phyloP scores from a whole-genome alignment of 352 stramenopile genomes.

The Phytophthora agathidicida region DNA sequence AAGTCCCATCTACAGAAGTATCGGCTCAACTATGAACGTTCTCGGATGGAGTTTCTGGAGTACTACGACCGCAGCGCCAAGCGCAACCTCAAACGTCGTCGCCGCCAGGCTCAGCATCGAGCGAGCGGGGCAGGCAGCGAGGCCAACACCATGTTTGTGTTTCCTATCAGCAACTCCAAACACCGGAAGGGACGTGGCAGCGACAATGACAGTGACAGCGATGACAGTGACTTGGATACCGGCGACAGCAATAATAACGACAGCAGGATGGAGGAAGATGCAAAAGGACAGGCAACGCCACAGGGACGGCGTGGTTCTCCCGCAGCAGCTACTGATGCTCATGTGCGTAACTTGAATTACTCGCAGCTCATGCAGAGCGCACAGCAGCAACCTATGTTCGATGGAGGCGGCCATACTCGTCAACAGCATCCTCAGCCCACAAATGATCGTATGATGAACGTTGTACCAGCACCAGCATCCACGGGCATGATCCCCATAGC shows the following conservation, averaged over 20 bases:
- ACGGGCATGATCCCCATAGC: slow-evolving; percentile 20
- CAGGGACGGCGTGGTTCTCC: slow-evolving; percentile 17
- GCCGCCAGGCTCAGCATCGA: slow-evolving; percentile 44
- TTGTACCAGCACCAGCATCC: slow-evolving; percentile 11
- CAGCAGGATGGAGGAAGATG: slow-evolving; percentile 31
- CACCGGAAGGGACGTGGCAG: slow-evolving; percentile 38
- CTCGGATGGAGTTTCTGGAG: slow-evolving; percentile 84
- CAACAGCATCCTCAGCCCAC: slow-evolving; percentile 18
- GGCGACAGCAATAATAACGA: slow-evolving; percentile 33
- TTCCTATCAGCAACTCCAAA: slow-evolving; percentile 72
- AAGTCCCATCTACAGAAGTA: slow-evolving; percentile 92
- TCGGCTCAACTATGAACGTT: slow-evolving; percentile 88
- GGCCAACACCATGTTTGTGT: slow-evolving; percentile 80
- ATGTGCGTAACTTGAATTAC: slow-evolving; percentile 23
- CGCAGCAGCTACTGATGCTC: slow-evolving; percentile 1
- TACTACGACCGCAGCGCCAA: slow-evolving; percentile 84
- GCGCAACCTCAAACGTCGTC: slow-evolving; percentile 60
- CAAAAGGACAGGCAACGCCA: slow-evolving; percentile 15
- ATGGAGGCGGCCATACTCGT: slow-evolving; percentile 10
- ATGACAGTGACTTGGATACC: slow-evolving; percentile 45
- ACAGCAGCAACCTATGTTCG: slow-evolving; percentile 26
- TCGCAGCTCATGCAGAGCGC: slow-evolving; percentile 40
- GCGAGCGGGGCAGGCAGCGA: slow-evolving; percentile 33
- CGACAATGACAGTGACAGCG: slow-evolving; percentile 52
- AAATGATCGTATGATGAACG: slow-evolving; percentile 19